Base-by-base conservation (phyloP, 345 rosid genomes). In the Abelmoschus esculentus region DNA sequence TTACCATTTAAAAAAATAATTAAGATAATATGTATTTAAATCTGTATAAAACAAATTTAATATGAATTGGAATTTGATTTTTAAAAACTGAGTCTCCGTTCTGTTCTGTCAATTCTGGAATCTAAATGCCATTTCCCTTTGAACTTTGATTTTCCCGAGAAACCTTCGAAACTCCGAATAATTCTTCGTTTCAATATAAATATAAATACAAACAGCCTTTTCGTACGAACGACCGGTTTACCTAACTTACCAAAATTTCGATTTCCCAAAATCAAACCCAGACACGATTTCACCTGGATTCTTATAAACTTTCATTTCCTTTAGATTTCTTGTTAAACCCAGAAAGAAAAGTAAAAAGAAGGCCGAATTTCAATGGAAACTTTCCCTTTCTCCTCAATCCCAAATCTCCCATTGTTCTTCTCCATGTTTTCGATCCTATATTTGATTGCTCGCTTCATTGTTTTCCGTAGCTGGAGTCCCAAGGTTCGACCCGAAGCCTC, bases 401-500 rank as follows among this genome's bases (percentile, higher is more conserved):
- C 83, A 18, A 74, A 75, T 40, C 87, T 89, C 7, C 84, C 84
- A 7, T 28, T 78, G 42, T 86, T 88, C 78, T 80, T 88, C 67
- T 50, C 86, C 62, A 70, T 82, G 75, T 92, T 92, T 86, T 42
- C 80, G 63, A 9, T 74, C 78, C 70, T 83, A 72, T 92, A 92
- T 57, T 74, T 84, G 52, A 7, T 81, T 22, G 89, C 90, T 8
- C 81, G 84, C 74, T 80, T 67, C 81, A 11, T 84, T 72, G 74
- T 88, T 57, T 92, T 92, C 89, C 90, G 89, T 59, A 69, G 66
- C 49, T 92, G 98, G 96, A 69, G 68, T 70, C 78, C 83, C 62
- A 72, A 76, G 72, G 72, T 80, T 84, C 89, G 96, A 7, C 91
- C 91, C 47, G 95, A 90, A 58, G 95, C 98, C 0, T 83, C 91